phyloP scores from a whole-genome alignment of 176 grass and related monocot genomes.

The Phoenix roebelenii region DNA sequence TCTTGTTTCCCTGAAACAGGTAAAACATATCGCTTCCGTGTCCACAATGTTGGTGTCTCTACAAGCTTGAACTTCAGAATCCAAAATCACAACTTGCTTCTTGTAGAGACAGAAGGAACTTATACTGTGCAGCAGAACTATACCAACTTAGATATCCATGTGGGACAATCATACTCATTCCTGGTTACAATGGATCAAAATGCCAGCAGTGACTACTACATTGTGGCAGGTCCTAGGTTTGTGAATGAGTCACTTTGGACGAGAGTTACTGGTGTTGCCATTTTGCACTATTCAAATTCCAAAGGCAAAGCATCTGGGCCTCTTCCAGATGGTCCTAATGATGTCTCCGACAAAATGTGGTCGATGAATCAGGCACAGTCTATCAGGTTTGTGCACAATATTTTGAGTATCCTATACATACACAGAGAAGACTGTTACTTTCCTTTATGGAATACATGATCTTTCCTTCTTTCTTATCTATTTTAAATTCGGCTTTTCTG shows the following conservation, averaged over 20 bases:
- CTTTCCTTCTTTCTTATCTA: too few relatives aligned
- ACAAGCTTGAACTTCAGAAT: constrained; percentile 91
- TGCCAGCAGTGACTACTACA: constrained; percentile 77
- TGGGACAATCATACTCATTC: constrained; percentile 88
- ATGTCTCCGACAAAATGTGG: constrained; percentile 54
- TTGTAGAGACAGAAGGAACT: constrained; percentile 76
- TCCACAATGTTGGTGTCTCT: constrained; percentile 79
- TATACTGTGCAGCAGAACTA: constrained; percentile 81
- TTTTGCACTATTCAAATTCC: constrained; percentile 90
- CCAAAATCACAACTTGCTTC: constrained; percentile 67
- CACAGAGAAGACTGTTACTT: too few relatives aligned
- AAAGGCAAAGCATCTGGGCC: constrained; percentile 50
- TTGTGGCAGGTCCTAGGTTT: constrained; percentile 85
- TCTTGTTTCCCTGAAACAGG: constrained; percentile 31
- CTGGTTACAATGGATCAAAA: constrained; percentile 83
- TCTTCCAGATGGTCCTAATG: constrained; percentile 71
- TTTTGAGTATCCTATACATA: neutral
- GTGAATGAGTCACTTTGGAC: constrained; percentile 42
- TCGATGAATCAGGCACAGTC: constrained; percentile 78
- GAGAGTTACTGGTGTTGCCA: constrained; percentile 58
- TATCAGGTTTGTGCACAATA: constrained; percentile 48
- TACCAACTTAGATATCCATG: constrained; percentile 80
- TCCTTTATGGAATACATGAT: too few relatives aligned
- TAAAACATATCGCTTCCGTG: constrained; percentile 65
- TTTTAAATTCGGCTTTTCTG: too few relatives aligned